Evolutionary conservation across 768 basidiomycete species (phyloP).

Genomic region (Gymnopilus junonius): DNA sequence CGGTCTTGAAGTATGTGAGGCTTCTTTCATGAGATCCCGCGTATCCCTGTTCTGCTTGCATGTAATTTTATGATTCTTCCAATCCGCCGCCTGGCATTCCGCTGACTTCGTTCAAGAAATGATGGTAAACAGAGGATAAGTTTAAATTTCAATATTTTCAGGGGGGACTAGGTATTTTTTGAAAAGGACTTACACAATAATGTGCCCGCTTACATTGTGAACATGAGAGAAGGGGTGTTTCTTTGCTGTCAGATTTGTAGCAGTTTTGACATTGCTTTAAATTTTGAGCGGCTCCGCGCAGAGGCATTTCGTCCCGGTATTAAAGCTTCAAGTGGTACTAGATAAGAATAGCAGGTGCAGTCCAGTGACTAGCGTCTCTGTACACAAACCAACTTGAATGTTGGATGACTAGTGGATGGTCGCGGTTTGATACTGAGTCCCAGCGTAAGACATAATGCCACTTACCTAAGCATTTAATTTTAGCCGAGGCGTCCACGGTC

Average conservation of each 20-base stretch:
- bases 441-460: too few species aligned
- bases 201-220: conserved; percentile 16
- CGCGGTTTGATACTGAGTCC: too few species aligned
- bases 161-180: too few species aligned
- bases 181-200: conserved; percentile 4
- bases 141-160: too few species aligned
- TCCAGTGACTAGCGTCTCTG: too few species aligned
- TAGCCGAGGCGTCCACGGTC: too few species aligned
- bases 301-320: neutral
- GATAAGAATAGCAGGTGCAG: too few species aligned
- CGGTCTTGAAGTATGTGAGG: neutral
- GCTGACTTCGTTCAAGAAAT: neutral
- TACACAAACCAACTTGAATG: too few species aligned
- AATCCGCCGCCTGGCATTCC: conserved; percentile 7
- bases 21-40: conserved; percentile 1
- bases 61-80: conserved; percentile 6
- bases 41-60: conserved; percentile 8
- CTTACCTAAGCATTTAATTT: too few species aligned
- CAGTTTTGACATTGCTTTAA: conserved; percentile 16
- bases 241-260: conserved; percentile 6
- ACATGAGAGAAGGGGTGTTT: conserved; percentile 4
- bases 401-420: too few species aligned
- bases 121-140: too few species aligned
- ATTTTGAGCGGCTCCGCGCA: neutral
- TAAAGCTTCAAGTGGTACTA: too few species aligned